Conservation (phyloP, 2,329 filamentous ascomycete genomes). For the Nigrospora osmanthi region DNA sequence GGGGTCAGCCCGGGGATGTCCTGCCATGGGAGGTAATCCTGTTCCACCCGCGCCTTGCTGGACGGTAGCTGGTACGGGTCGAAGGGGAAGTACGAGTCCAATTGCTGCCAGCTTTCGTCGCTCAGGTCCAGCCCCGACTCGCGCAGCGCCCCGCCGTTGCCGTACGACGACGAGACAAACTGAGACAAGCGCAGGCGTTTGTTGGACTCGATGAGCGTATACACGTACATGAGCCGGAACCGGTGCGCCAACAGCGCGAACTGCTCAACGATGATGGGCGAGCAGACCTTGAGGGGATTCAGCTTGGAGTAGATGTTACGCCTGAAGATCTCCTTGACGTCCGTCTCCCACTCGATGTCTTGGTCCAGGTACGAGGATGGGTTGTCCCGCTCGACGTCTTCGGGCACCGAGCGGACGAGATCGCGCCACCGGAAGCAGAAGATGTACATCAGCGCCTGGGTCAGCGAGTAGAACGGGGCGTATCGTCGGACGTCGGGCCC, state of each 20-base stretch:
- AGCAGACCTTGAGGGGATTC: constrained; percentile 93
- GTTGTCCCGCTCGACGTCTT: constrained; percentile 56
- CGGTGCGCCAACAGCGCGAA: constrained; percentile 85
- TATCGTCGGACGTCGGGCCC: constrained; percentile 83
- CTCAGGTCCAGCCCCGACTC: constrained; percentile 44
- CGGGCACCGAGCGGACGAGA: constrained; percentile 57
- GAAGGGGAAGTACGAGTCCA: constrained; percentile 95
- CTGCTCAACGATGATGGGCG: constrained; percentile 80
- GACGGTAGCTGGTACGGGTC: constrained; percentile 88
- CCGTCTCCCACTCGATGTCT: constrained; percentile 71
- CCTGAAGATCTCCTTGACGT: constrained; percentile 65
- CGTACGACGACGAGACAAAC: constrained; percentile 51
- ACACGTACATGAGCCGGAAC: constrained; percentile 83
- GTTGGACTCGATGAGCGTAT: constrained; percentile 81
- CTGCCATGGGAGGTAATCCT: constrained; percentile 76
- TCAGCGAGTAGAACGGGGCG: constrained; percentile 75
- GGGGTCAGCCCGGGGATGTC: constrained; percentile 61
- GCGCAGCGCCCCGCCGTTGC: constrained; percentile 44
- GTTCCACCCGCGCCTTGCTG: constrained; percentile 81
- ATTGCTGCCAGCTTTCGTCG: constrained; percentile 72
- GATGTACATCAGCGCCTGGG: constrained; percentile 87
- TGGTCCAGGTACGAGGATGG: constrained; percentile 53
- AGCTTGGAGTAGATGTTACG: constrained; percentile 79
- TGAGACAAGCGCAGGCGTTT: constrained; percentile 78
- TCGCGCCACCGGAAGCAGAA: constrained; percentile 98